These are phyloP conservation scores for Lipomyces japonicus DNA, from an alignment of 805 yeast species.

Conservation along the genomic window DNA sequence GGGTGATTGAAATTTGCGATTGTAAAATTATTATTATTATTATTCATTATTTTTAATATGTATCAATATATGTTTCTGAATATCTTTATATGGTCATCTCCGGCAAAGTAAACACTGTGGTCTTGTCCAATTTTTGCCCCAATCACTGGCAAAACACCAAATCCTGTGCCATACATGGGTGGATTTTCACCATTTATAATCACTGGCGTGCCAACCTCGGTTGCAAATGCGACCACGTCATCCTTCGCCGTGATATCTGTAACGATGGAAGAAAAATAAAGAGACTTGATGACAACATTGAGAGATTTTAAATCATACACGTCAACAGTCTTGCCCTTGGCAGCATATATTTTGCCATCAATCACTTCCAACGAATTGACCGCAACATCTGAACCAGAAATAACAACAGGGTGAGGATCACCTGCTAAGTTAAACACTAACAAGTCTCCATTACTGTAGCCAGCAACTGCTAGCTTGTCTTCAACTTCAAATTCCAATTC, in stretches of 20 bases:
- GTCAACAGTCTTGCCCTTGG: conserved; percentile 9
- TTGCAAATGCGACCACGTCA: conserved; percentile 1
- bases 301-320: conserved; percentile 18
- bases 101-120: conserved; percentile 2
- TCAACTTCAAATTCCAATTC: conserved; percentile 49
- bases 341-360: conserved; percentile 6
- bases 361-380: conserved; percentile 1
- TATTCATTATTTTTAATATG: background rate
- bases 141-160: background rate
- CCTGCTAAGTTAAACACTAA: conserved; percentile 16
- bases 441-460: conserved; percentile 37
- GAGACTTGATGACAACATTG: conserved; percentile 5
- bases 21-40: background rate
- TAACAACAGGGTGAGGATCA: conserved; percentile 2
- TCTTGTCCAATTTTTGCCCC: conserved; percentile 1
- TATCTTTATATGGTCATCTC: background rate
- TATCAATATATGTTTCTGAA: background rate
- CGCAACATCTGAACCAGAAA: background rate
- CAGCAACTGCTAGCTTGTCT: conserved; percentile 39
- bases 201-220: conserved; percentile 1
- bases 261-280: conserved; percentile 1
- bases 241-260: background rate
- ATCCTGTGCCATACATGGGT: conserved; percentile 4
- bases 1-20: background rate
- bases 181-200: background rate